phyloP scores from a whole-genome alignment of 306 rosid genomes.

The Cyamopsis tetragonoloba region DNA sequence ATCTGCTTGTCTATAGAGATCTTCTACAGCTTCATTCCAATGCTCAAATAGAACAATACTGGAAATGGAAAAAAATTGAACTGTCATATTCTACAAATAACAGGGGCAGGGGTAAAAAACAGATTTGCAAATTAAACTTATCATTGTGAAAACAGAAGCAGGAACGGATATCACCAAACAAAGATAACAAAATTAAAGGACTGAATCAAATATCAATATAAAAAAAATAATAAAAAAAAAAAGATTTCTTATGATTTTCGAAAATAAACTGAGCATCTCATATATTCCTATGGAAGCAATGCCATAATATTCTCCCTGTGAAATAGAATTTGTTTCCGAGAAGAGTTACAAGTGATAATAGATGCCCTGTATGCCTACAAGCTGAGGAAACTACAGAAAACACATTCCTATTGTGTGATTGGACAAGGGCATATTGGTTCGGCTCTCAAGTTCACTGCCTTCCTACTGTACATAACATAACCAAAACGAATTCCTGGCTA shows the following conservation, averaged over 20 bases:
- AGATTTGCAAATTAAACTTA: slow-evolving; percentile 4
- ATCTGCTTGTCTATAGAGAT: slow-evolving; percentile 9
- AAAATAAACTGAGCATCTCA: neutral
- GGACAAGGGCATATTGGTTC: no score
- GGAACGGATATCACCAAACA: slow-evolving; percentile 9
- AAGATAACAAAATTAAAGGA: slow-evolving; percentile 12
- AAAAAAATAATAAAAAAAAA: no score
- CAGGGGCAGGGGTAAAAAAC: neutral
- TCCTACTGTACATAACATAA: no score
- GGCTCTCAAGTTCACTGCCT: no score
- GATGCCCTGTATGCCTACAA: no score
- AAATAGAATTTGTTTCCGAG: no score
- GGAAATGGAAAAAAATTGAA: slow-evolving; percentile 4
- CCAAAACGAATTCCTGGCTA: no score
- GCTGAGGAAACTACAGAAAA: no score
- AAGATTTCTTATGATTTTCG: neutral
- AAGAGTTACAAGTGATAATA: no score
- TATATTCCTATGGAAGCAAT: no score
- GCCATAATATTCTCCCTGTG: no score
- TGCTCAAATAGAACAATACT: slow-evolving; percentile 23
- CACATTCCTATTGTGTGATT: no score
- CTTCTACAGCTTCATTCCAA: slow-evolving; percentile 29
- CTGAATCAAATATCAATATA: neutral
- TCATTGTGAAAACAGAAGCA: slow-evolving; percentile 7
- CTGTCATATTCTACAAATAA: slow-evolving; percentile 20